Conservation (phyloP, 2,329 filamentous ascomycete species). For the Berkeleyomyces rouxiae region DNA sequence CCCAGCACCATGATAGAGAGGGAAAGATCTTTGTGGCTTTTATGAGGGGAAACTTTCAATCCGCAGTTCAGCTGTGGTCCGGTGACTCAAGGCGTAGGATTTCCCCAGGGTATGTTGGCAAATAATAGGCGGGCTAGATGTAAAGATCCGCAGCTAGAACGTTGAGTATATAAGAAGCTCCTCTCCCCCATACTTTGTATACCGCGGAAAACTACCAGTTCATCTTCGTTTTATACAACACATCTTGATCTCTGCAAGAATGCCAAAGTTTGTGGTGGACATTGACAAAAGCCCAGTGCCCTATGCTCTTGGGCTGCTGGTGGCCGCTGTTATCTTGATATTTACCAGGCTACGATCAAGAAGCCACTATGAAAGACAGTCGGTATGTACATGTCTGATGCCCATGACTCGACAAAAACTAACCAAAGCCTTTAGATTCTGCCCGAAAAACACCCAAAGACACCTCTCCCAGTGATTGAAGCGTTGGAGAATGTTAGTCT, state of each 20-base stretch:
- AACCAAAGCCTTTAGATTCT: background rate
- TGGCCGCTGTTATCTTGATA: background rate
- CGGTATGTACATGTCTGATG: background rate
- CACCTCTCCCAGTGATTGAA: slow-evolving; percentile 10
- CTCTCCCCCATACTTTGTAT: background rate
- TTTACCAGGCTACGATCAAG: background rate
- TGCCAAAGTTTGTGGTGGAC: background rate
- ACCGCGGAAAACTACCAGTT: background rate
- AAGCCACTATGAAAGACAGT: background rate
- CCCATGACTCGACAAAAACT: background rate
- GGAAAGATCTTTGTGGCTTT: too few species aligned
- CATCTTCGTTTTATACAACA: background rate
- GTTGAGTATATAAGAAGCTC: background rate
- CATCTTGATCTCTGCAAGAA: background rate
- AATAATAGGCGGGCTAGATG: background rate
- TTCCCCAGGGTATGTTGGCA: background rate
- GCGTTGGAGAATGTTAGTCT: slow-evolving; percentile 25
- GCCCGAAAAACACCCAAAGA: slow-evolving; percentile 2
- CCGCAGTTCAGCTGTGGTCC: background rate
- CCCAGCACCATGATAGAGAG: too few species aligned
- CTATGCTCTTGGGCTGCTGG: slow-evolving; percentile 1
- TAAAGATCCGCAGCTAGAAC: background rate
- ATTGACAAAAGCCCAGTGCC: background rate
- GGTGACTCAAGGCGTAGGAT: background rate
- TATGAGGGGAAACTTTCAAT: too few species aligned